Percentiles rank a stretch among this genome's conserved stretches.
phyloP scores from a whole-genome alignment of 495 filamentous ascomycete genomes.

The Aspergillus nidulans region DNA sequence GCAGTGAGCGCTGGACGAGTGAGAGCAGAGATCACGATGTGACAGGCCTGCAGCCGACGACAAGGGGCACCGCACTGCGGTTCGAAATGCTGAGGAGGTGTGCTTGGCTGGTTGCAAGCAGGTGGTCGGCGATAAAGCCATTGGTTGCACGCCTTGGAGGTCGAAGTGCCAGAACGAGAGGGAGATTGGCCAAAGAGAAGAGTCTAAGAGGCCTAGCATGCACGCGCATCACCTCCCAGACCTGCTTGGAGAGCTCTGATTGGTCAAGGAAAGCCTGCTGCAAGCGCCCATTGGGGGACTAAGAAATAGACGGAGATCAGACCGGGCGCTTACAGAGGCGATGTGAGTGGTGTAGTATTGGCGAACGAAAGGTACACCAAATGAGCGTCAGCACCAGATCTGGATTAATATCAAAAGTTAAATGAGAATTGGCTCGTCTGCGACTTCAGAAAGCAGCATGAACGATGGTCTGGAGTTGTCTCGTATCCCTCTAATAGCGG shows the following conservation, averaged over 20 bases:
- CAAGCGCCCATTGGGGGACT: slow-evolving; percentile 14
- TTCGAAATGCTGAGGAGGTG: background rate
- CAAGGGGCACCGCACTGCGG: background rate
- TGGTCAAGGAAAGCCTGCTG: slow-evolving; percentile 6
- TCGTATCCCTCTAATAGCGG: background rate
- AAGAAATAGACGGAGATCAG: slow-evolving; percentile 8
- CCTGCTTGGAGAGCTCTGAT: slow-evolving; percentile 3
- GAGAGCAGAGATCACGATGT: slow-evolving; percentile 30
- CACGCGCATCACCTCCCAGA: slow-evolving; percentile 19
- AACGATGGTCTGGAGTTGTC: background rate
- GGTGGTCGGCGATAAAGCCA: background rate
- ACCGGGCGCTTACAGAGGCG: slow-evolving; percentile 11
- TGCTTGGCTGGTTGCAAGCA: background rate
- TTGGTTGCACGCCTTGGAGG: slow-evolving; percentile 13
- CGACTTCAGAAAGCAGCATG: background rate
- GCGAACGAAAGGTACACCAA: too few relatives aligned
- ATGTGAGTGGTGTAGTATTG: background rate
- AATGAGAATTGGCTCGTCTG: background rate
- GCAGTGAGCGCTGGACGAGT: slow-evolving; percentile 27
- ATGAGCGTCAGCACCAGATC: too few relatives aligned
- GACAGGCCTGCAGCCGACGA: slow-evolving; percentile 31
- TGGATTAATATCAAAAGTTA: background rate
- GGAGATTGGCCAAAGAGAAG: background rate
- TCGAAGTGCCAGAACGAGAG: background rate
- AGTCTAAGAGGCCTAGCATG: slow-evolving; percentile 13